Conservation (phyloP, 305 asterid genomes). For the Salvia sclarea region DNA sequence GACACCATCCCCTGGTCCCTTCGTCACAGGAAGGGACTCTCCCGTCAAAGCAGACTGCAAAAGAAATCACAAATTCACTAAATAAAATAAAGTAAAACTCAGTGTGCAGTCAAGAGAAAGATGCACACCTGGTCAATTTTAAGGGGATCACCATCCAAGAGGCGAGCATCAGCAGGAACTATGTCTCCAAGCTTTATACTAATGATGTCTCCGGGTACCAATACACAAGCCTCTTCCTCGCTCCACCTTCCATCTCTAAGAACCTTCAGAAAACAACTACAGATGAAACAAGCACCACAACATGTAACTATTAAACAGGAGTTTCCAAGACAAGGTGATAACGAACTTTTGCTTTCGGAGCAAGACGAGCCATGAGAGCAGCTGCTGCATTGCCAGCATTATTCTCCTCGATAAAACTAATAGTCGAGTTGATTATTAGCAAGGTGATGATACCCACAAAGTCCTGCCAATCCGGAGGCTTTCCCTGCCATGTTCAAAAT, state of each 20-base stretch:
- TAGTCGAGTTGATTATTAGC: constrained; percentile 79
- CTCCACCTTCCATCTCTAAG: constrained; percentile 86
- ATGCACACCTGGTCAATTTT: constrained; percentile 75
- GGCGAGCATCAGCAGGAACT: constrained; percentile 83
- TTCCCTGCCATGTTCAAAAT: constrained; percentile 51
- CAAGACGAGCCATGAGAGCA: constrained; percentile 92
- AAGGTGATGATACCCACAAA: constrained; percentile 75
- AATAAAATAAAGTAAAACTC: background rate
- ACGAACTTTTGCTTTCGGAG: constrained; percentile 84
- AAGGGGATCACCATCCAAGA: constrained; percentile 79
- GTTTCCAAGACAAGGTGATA: background rate
- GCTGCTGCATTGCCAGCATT: constrained; percentile 96
- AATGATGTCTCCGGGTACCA: constrained; percentile 81
- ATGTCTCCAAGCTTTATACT: constrained; percentile 88
- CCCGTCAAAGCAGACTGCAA: constrained; percentile 90
- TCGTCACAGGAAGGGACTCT: too few species aligned
- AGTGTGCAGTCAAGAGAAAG: constrained; percentile 7
- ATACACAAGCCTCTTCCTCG: constrained; percentile 70
- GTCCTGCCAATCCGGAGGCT: too few species aligned
- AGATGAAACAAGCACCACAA: constrained; percentile 29
- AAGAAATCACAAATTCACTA: background rate
- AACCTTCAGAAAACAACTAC: constrained; percentile 47
- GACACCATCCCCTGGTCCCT: constrained; percentile 85
- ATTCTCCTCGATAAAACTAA: constrained; percentile 88
- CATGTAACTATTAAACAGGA: constrained; percentile 1